Base-by-base conservation (phyloP, 2,329 filamentous ascomycete genomes). In the Leptodontidium sp. region DNA sequence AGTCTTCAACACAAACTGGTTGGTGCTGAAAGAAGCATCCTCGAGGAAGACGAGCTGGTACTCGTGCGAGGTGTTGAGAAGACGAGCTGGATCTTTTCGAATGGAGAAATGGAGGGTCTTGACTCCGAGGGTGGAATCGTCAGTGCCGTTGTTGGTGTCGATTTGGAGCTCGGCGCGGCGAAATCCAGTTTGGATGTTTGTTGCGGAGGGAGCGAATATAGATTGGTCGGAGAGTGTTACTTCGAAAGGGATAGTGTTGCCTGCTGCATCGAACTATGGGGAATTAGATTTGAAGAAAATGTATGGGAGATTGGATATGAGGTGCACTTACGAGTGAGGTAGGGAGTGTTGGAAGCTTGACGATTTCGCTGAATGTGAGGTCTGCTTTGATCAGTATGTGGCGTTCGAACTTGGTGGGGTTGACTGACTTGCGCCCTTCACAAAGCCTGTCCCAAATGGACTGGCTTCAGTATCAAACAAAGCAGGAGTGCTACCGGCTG, bases 81-180 rank as follows among this genome's bases (percentile, higher is more conserved):
- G 83, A 12, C 85, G 80, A 50, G 79, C 74, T 2, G 77, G 68
- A 71, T 90, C 87, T 74, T 86, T 85, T 77, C 82, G 82, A 40
- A 90, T 75, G 72, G 84, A 87, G 78, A 87, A 90, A 78, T 90
- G 88, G 62, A 90, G 82, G 1, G 87, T 89, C 79, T 88, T 89
- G 68, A 88, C 78, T 35, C 87, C 87, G 32, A 77, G 76, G 47
- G 83, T 86, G 26, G 84, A 85, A n/a, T 79, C 72, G 64, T 88
- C 87, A 53, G 83, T 82, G 64, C 85, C 81, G 21, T 78, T 80
- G 80, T 85, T 84, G 80, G 83, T 79, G 72, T 81, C 78, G 12
- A 84, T 81, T 65, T 87, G 82, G 64, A 89, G 81, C 69, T 88
- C 87, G 0, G 85, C 86, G 70, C 88, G 86, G 50, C 88, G 84